Evolutionary conservation across 176 grass and related monocot species (phyloP), one percentile per base, ranked within the genome.

Genomic region (Tillandsia fasciculata): DNA sequence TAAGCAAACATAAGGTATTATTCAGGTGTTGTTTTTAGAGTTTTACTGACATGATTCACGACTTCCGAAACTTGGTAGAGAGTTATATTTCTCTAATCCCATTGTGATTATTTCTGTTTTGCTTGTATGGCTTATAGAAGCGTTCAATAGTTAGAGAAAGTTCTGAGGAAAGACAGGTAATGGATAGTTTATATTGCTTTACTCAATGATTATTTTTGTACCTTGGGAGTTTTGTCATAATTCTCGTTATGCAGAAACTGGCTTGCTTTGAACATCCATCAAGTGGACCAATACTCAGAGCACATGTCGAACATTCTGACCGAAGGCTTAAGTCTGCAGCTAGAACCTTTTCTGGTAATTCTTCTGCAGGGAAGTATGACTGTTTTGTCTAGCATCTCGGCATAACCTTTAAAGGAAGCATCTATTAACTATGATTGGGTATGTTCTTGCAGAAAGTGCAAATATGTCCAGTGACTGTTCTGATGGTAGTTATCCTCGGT

Each of bases 91-190:
- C 33, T 42, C 33, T 42, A 59, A 22, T 15, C 9, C 54, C 54
- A 59, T 17, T 18, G 14, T 59, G 54, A 59, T 9, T 59, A 18
- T 17, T 59, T 22, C 9, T 59, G 14, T 69, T 64, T 29, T 74
- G 10, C 63, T 56, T 56, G 27, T 80, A 80, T 84, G 69, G 71
- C 18, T 72, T 78, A 50, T 78, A 96, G 70, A 71, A 91, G 68
- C 64, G 65, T 68, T 70, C 81, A 70, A 76, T 83, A 82, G 71
- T 77, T 53, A 70, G 74, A 48, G 67, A 75, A 63, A 74, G 42
- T 70, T 83, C 24, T 22, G 75, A 89, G 81, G 78, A 89, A 76
- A 91, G 67, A 91, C 83, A 87, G 66, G 92, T 96, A 78, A 15
- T 72, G n/a, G 65, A 63, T 17, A 29, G 69, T 8, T 63, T 61